phyloP scores from a whole-genome alignment of 2,329 filamentous ascomycete species.

The Rhinocladiella similis region DNA sequence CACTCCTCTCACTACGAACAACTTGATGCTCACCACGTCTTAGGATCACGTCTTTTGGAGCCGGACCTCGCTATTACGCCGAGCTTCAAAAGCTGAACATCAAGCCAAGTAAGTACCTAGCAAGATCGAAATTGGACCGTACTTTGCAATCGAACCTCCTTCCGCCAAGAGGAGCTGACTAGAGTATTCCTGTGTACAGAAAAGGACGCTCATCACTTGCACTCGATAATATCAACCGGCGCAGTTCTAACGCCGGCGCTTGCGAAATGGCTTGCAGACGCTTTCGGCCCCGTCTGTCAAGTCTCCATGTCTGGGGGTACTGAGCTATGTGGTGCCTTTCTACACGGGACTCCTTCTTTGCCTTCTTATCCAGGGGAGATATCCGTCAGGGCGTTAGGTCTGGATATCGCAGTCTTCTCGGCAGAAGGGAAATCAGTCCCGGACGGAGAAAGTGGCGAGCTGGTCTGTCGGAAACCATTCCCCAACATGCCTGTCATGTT shows the following conservation, averaged over 20 bases:
- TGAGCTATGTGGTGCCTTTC: conserved; percentile 34
- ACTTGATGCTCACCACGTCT: conserved; percentile 54
- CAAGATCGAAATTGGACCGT: no score
- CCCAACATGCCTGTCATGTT: conserved; percentile 72
- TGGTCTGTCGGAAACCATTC: conserved; percentile 70
- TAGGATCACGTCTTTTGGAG: conserved; percentile 65
- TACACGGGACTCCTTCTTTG: conserved; percentile 62
- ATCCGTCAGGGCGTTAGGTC: conserved; percentile 54
- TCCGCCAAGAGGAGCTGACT: no score
- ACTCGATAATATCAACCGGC: conserved; percentile 13
- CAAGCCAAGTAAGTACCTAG: no score
- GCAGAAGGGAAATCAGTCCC: conserved; percentile 5
- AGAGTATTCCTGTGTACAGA: no score
- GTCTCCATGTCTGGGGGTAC: conserved; percentile 33
- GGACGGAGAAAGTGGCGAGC: conserved; percentile 67
- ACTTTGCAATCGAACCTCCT: no score
- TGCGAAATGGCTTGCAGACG: conserved; percentile 9
- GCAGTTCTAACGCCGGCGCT: conserved; percentile 11
- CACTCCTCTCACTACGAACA: conserved; percentile 49
- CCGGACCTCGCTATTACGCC: conserved; percentile 73
- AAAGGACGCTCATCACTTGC: no score
- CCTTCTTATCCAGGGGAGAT: conserved; percentile 64
- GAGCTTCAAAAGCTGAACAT: conserved; percentile 68
- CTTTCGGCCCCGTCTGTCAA: conserved; percentile 14
- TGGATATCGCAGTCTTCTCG: conserved; percentile 21